A percentile compares a stretch with the other conserved stretches of the same genome.
Evolutionary conservation across 495 filamentous ascomycete genomes (phyloP).

Genomic region (Bacidia gigantensis): DNA sequence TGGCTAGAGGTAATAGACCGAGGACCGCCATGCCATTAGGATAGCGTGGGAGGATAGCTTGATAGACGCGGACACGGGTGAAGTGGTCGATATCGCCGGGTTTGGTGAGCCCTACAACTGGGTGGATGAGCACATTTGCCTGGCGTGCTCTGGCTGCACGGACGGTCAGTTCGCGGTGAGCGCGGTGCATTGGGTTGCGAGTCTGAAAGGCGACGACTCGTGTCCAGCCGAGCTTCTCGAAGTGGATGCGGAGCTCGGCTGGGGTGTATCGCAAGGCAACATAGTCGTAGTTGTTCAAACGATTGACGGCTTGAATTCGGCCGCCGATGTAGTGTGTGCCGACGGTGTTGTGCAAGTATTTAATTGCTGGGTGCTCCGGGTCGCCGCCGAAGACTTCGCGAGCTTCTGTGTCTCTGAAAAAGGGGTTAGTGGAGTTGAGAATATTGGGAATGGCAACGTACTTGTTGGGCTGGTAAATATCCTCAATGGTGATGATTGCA

Average conservation of each 20-base stretch:
- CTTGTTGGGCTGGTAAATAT: slow-evolving; percentile 96
- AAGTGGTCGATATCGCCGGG: slow-evolving; percentile 99
- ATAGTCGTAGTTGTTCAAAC: slow-evolving; percentile 96
- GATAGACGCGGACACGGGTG: slow-evolving; percentile 95
- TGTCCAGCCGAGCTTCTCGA: slow-evolving; percentile 97
- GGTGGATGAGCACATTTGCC: slow-evolving; percentile 97
- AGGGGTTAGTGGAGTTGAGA: slow-evolving; percentile 8
- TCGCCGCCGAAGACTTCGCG: slow-evolving; percentile 93
- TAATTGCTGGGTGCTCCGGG: slow-evolving; percentile 81
- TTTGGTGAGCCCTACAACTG: slow-evolving; percentile 95
- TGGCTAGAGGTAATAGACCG: slow-evolving; percentile 86
- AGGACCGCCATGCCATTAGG: slow-evolving; percentile 98
- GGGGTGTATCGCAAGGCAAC: slow-evolving; percentile 92
- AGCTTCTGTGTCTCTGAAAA: slow-evolving; percentile 63
- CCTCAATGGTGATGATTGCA: slow-evolving; percentile 89
- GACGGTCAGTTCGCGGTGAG: slow-evolving; percentile 93
- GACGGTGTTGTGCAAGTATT: slow-evolving; percentile 66
- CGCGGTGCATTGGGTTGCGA: slow-evolving; percentile 94
- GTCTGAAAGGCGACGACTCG: slow-evolving; percentile 98
- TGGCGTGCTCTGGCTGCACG: slow-evolving; percentile 88
- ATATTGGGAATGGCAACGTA: slow-evolving; percentile 30
- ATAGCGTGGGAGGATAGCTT: slow-evolving; percentile 91
- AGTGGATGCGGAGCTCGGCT: slow-evolving; percentile 86
- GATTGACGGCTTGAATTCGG: slow-evolving; percentile 86
- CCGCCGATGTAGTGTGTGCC: slow-evolving; percentile 89